phyloP scores from a whole-genome alignment of 2,329 filamentous ascomycete species.

The Phialophora expanda region DNA sequence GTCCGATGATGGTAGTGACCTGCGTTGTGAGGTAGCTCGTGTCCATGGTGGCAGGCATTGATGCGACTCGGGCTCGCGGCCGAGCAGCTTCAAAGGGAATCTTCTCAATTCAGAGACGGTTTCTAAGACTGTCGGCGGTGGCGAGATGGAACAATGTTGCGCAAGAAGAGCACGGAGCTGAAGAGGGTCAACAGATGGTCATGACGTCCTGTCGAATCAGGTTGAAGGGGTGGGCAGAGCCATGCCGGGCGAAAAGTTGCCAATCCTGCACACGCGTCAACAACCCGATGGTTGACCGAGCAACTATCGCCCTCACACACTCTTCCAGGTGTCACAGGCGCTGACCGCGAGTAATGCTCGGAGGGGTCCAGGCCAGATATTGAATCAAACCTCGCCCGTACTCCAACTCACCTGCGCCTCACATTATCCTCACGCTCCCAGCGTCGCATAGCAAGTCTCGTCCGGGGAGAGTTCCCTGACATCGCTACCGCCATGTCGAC shows the following conservation, averaged over 20 bases:
- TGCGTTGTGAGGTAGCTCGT: slow-evolving; percentile 92
- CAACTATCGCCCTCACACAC: slow-evolving; percentile 3
- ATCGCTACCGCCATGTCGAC: slow-evolving; percentile 36
- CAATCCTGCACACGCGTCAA: background rate
- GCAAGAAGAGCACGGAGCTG: slow-evolving; percentile 14
- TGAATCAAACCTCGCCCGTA: background rate
- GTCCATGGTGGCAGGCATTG: slow-evolving; percentile 66
- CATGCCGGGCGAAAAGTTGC: slow-evolving; percentile 11
- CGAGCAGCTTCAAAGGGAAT: slow-evolving; percentile 23
- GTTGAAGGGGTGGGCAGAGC: slow-evolving; percentile 18
- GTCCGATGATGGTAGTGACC: slow-evolving; percentile 90
- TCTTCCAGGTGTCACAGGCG: background rate
- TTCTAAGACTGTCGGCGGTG: slow-evolving; percentile 4
- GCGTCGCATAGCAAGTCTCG: background rate
- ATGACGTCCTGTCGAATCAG: slow-evolving; percentile 33
- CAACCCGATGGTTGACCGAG: slow-evolving; percentile 23
- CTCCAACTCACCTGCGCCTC: background rate
- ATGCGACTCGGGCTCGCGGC: slow-evolving; percentile 30
- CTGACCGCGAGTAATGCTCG: background rate
- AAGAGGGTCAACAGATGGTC: slow-evolving; percentile 34
- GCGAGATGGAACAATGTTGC: slow-evolving; percentile 14
- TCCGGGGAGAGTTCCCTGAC: background rate
- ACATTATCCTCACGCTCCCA: background rate
- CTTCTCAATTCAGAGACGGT: slow-evolving; percentile 12
- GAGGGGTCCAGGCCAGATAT: background rate